Conservation (phyloP, 1,139 yeast genomes). For the Saccharomyces hybrid region DNA sequence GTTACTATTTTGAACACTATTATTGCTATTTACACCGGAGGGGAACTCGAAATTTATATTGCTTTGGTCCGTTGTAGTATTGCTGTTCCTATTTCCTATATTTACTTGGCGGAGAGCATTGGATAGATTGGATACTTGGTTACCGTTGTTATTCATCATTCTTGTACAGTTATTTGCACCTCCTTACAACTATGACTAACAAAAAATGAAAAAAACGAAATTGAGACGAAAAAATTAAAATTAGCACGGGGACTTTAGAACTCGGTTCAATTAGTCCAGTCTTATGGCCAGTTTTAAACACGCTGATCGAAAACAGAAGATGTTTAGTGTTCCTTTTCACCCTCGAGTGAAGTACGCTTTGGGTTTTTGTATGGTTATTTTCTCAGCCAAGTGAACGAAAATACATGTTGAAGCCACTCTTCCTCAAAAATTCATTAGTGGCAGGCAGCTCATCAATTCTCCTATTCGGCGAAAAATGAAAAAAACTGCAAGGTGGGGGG, state of each 20-base stretch:
- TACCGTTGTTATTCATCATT: slow-evolving; percentile 1
- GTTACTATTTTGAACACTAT: slow-evolving; percentile 1
- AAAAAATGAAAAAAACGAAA: not conserved
- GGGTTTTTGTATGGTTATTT: not conserved
- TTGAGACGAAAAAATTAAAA: too few relatives aligned
- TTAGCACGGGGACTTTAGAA: not conserved
- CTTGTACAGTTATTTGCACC: not conserved
- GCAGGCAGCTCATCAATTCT: not conserved
- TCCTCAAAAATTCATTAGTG: not conserved
- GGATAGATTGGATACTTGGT: slow-evolving; percentile 25
- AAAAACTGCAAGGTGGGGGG: not conserved
- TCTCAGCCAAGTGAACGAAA: not conserved
- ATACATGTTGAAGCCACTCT: not conserved
- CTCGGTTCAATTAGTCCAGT: not conserved
- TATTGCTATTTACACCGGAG: slow-evolving; percentile 8
- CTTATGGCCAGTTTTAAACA: not conserved
- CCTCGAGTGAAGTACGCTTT: not conserved
- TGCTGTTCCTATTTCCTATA: slow-evolving; percentile 15
- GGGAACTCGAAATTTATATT: slow-evolving; percentile 19
- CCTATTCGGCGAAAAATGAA: slow-evolving; percentile 1
- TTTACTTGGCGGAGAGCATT: slow-evolving; percentile 30
- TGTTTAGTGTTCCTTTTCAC: not conserved
- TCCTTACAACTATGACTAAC: not conserved
- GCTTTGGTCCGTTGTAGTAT: slow-evolving; percentile 23
- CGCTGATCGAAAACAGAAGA: not conserved